These are phyloP conservation scores for Ceratocystis diversiconidia DNA, from an alignment of 2,329 filamentous ascomycete genomes.

Conservation along the genomic window DNA sequence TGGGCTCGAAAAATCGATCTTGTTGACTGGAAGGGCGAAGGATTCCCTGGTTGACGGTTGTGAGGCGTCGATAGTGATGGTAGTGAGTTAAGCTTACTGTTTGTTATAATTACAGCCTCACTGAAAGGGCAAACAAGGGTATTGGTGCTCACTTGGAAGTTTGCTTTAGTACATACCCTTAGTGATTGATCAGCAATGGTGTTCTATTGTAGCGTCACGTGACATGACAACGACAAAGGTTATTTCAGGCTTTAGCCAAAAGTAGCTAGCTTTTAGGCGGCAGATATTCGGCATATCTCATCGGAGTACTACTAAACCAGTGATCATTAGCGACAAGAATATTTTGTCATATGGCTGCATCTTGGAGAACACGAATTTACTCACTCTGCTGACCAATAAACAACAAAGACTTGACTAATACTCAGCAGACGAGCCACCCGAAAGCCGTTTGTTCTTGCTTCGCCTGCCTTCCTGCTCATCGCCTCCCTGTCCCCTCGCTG, in stretches of 20 bases:
- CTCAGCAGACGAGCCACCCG: neutral
- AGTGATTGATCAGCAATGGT: neutral
- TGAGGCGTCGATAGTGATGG: neutral
- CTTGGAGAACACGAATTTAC: neutral
- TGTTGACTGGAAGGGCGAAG: neutral
- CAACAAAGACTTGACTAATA: neutral
- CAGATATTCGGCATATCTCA: neutral
- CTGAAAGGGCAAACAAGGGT: neutral
- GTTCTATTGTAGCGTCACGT: neutral
- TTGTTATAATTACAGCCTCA: neutral
- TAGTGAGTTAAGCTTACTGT: neutral
- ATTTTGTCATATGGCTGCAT: neutral
- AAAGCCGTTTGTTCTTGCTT: neutral
- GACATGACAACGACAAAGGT: too few species aligned
- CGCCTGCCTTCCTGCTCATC: neutral
- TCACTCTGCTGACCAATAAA: neutral
- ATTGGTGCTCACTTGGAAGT: neutral
- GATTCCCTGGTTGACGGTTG: neutral
- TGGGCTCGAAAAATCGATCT: neutral
- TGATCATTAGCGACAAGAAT: conserved; percentile 3
- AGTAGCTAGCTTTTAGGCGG: neutral
- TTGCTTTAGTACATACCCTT: too few species aligned
- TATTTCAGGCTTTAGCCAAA: neutral
- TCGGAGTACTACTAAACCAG: neutral
- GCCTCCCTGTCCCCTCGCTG: neutral